Conservation (phyloP, 768 basidiomycete species). For the Porpolomopsis calyptriformis region DNA sequence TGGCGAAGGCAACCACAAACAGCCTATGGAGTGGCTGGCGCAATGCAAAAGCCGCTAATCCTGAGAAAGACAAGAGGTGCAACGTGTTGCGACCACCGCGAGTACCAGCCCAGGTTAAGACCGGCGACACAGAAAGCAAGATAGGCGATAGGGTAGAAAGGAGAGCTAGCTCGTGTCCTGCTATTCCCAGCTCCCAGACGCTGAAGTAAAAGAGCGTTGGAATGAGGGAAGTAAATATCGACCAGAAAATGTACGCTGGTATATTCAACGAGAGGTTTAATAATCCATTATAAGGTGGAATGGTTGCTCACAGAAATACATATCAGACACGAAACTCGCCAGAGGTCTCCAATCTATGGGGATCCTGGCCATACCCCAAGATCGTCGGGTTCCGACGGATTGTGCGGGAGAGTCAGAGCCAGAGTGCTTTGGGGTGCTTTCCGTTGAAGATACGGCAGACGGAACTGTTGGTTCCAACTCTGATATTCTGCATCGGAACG, state of each 20-base stretch:
- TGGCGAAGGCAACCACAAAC: constrained; percentile 45
- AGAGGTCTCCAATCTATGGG: constrained; percentile 9
- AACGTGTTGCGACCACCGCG: constrained; percentile 39
- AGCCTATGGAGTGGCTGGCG: constrained; percentile 45
- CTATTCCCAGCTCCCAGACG: constrained; percentile 79
- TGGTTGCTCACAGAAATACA: constrained; percentile 45
- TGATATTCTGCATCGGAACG: too few species aligned
- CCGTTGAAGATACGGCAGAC: not conserved
- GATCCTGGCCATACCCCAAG: not conserved
- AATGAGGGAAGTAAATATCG: constrained; percentile 67
- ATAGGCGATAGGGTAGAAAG: constrained; percentile 61
- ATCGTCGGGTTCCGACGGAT: not conserved
- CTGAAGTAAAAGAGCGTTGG: constrained; percentile 87
- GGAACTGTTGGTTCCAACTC: too few species aligned
- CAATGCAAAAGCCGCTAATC: constrained; percentile 42
- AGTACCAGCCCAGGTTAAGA: constrained; percentile 37
- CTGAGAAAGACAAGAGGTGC: constrained; percentile 39
- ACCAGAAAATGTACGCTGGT: constrained; percentile 75
- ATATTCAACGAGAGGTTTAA: not conserved
- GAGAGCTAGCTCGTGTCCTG: constrained; percentile 71
- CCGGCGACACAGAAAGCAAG: constrained; percentile 38
- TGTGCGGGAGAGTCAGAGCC: not conserved
- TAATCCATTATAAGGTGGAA: constrained; percentile 4
- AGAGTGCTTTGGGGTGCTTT: too few species aligned
- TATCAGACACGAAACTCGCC: constrained; percentile 28